These are phyloP conservation scores for Xylaria polymorpha DNA, from an alignment of 2,329 filamentous ascomycete genomes.

Conservation along the genomic window DNA sequence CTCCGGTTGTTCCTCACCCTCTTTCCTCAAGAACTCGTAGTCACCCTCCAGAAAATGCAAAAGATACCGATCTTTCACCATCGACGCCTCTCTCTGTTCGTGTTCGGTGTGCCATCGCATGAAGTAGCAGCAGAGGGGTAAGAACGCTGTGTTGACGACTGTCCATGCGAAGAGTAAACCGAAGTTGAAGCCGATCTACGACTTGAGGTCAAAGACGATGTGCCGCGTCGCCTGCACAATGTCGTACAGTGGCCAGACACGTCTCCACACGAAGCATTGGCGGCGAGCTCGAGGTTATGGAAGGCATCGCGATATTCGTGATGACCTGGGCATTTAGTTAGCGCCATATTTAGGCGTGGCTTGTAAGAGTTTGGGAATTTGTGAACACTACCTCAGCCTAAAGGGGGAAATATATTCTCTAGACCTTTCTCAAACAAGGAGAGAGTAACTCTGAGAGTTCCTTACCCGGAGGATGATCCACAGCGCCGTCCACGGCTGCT, in stretches of 20 bases:
- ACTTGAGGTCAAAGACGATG: slow-evolving; percentile 70
- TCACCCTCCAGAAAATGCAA: slow-evolving; percentile 45
- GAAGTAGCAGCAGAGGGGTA: slow-evolving; percentile 60
- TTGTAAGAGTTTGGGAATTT: too few species aligned
- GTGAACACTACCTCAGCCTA: too few species aligned
- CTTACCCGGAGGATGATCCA: slow-evolving; percentile 72
- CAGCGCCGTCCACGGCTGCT: slow-evolving; percentile 67
- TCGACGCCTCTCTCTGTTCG: slow-evolving; percentile 45
- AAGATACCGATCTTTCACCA: slow-evolving; percentile 45
- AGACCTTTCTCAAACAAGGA: too few species aligned
- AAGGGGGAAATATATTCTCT: too few species aligned
- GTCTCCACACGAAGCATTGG: slow-evolving; percentile 70
- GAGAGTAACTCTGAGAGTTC: too few species aligned
- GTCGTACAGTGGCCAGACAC: slow-evolving; percentile 72
- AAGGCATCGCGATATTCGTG: slow-evolving; percentile 71
- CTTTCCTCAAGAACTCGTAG: slow-evolving; percentile 46
- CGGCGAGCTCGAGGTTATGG: slow-evolving; percentile 69
- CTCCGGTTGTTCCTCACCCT: slow-evolving; percentile 47
- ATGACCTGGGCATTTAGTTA: slow-evolving; percentile 57
- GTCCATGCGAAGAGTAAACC: slow-evolving; percentile 70
- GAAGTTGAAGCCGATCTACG: slow-evolving; percentile 69
- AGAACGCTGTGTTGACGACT: slow-evolving; percentile 63
- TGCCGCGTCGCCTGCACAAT: slow-evolving; percentile 69
- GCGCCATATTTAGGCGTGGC: too few species aligned
- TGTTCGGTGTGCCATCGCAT: slow-evolving; percentile 56